Conservation (phyloP, 2,329 filamentous ascomycete species). For the Verruconis gallopava region DNA sequence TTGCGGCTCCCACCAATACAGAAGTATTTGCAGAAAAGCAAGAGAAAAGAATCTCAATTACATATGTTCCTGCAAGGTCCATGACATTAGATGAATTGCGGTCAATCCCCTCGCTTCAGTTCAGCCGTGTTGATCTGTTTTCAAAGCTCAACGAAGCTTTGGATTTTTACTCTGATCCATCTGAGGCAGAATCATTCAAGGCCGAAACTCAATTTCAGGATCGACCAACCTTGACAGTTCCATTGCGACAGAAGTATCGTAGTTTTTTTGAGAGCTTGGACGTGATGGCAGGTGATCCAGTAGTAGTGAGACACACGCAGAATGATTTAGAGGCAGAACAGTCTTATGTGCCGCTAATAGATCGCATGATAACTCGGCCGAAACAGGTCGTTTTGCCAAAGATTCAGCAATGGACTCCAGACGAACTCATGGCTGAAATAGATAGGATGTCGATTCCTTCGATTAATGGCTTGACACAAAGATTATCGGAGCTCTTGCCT, state of each 20-base stretch:
- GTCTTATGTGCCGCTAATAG: constrained; percentile 1
- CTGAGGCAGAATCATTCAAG: constrained; percentile 19
- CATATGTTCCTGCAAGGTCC: neutral
- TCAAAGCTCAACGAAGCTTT: constrained; percentile 32
- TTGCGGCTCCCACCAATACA: neutral
- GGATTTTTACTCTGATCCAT: constrained; percentile 25
- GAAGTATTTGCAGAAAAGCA: neutral
- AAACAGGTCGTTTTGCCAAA: constrained; percentile 9
- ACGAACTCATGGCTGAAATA: constrained; percentile 31
- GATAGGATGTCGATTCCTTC: constrained; percentile 34
- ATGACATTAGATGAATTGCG: constrained; percentile 23
- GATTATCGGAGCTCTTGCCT: constrained; percentile 33
- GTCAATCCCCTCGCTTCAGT: constrained; percentile 34
- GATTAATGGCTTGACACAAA: constrained; percentile 30
- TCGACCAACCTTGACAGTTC: constrained; percentile 23
- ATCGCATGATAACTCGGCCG: neutral
- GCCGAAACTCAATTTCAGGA: constrained; percentile 18
- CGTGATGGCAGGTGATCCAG: constrained; percentile 6
- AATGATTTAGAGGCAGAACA: neutral
- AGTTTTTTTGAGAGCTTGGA: constrained; percentile 32
- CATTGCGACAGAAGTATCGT: constrained; percentile 30
- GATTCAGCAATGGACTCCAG: constrained; percentile 26
- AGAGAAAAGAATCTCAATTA: neutral
- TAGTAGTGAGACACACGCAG: too few species aligned
- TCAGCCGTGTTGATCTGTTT: constrained; percentile 34